A percentile compares a stretch with the other conserved stretches of the same genome.
These are phyloP conservation scores for Puccinia polysora DNA, from an alignment of 1,284 basidiomycete genomes.

Conservation along the genomic window DNA sequence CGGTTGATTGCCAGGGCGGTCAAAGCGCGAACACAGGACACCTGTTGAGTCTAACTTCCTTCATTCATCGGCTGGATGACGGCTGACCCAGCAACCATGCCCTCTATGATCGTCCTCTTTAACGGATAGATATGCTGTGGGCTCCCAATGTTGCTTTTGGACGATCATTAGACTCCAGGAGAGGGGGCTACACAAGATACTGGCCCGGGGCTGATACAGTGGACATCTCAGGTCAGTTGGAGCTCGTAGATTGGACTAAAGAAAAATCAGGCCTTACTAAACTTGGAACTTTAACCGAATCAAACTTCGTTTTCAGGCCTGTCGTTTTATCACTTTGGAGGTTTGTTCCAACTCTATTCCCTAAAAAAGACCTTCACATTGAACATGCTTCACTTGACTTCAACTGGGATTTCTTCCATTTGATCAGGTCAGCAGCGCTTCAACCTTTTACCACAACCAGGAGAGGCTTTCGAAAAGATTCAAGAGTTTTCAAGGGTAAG, in stretches of 20 bases:
- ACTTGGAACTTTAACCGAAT: neutral
- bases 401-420: neutral
- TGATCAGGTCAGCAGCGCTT: conserved; percentile 11
- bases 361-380: neutral
- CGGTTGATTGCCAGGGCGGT: conserved; percentile 28
- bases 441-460: conserved; percentile 13
- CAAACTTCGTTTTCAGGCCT: neutral
- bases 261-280: neutral
- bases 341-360: conserved; percentile 6
- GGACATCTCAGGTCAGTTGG: conserved; percentile 37
- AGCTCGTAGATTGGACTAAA: neutral
- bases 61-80: neutral
- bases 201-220: conserved; percentile 38
- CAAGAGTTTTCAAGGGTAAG: conserved; percentile 37
- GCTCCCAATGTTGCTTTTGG: conserved; percentile 36
- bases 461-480: conserved; percentile 23
- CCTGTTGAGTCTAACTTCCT: conserved; percentile 19
- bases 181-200: conserved; percentile 35
- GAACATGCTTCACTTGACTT: neutral
- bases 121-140: conserved; percentile 21
- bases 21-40: conserved; percentile 15
- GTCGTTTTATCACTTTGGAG: conserved; percentile 43
- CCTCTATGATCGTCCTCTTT: neutral
- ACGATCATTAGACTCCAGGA: neutral
- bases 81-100: neutral